These are phyloP conservation scores for Cercospora janseana DNA, from an alignment of 2,329 filamentous ascomycete species.

Conservation along the genomic window DNA sequence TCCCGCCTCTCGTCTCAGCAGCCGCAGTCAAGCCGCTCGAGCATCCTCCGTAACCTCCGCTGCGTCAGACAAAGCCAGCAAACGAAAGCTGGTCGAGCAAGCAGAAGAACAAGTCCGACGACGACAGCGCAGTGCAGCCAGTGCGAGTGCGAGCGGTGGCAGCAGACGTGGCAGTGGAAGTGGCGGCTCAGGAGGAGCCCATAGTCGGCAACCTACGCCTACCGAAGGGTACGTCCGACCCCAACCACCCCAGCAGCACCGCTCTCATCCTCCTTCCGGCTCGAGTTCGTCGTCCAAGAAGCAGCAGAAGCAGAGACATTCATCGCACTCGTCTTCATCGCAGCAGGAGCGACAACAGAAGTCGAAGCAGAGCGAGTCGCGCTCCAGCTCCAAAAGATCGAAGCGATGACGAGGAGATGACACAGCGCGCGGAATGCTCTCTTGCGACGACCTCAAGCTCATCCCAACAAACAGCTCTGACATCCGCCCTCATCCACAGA, in stretches of 20 bases:
- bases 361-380: background rate
- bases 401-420: constrained; percentile 5
- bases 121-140: constrained; percentile 26
- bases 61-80: constrained; percentile 36
- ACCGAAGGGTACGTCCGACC: constrained; percentile 34
- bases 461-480: background rate
- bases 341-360: background rate
- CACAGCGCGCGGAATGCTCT: background rate
- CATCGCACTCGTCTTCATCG: background rate
- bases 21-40: constrained; percentile 24
- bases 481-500: background rate
- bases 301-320: background rate
- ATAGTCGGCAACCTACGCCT: constrained; percentile 33
- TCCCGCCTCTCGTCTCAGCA: constrained; percentile 33
- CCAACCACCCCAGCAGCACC: constrained; percentile 4
- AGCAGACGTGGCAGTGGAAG: constrained; percentile 15
- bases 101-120: constrained; percentile 34
- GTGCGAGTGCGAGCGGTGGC: constrained; percentile 12
- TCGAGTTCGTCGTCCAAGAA: constrained; percentile 7
- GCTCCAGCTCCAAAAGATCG: background rate
- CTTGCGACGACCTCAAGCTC: background rate
- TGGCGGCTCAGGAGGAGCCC: constrained; percentile 16
- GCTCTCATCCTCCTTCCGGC: background rate
- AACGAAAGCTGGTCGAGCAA: constrained; percentile 34
- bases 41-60: constrained; percentile 27